Conservation (phyloP, 2,329 filamentous ascomycete genomes). For the Exophiala alcalophila region DNA sequence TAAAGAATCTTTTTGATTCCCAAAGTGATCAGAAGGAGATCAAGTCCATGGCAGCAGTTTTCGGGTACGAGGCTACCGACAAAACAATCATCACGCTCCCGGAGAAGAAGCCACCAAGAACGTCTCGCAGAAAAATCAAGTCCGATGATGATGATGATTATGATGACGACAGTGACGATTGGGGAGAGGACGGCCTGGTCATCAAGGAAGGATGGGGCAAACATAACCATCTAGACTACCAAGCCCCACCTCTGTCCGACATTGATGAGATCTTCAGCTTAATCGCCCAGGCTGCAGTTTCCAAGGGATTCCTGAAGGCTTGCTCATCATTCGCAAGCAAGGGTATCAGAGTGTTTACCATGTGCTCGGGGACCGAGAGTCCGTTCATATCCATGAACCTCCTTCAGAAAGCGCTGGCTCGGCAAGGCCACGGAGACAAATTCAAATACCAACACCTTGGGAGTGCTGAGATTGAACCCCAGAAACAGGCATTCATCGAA, state of each 20-base stretch:
- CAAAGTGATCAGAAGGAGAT: too few relatives aligned
- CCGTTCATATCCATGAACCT: slow-evolving; percentile 65
- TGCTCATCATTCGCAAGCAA: slow-evolving; percentile 36
- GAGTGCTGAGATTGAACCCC: slow-evolving; percentile 61
- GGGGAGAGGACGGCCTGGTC: neutral
- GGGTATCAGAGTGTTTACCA: slow-evolving; percentile 60
- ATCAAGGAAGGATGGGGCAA: slow-evolving; percentile 20
- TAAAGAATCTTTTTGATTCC: too few relatives aligned
- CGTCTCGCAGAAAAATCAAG: neutral
- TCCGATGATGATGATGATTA: neutral
- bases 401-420: slow-evolving; percentile 47
- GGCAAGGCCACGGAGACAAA: slow-evolving; percentile 31
- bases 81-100: too few relatives aligned
- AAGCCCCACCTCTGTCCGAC: slow-evolving; percentile 44
- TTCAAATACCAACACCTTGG: slow-evolving; percentile 56
- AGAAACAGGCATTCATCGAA: slow-evolving; percentile 64
- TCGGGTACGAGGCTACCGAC: too few relatives aligned
- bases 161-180: too few relatives aligned
- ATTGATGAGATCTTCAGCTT: slow-evolving; percentile 51
- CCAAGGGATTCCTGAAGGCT: slow-evolving; percentile 36
- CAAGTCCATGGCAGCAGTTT: too few relatives aligned
- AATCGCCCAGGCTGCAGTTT: slow-evolving; percentile 37
- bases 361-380: slow-evolving; percentile 76
- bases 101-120: neutral
- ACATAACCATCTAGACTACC: slow-evolving; percentile 14